Evolutionary conservation across 306 rosid species (phyloP), one percentile per base, ranked within the genome.

Genomic region (Inga leiocalycina): DNA sequence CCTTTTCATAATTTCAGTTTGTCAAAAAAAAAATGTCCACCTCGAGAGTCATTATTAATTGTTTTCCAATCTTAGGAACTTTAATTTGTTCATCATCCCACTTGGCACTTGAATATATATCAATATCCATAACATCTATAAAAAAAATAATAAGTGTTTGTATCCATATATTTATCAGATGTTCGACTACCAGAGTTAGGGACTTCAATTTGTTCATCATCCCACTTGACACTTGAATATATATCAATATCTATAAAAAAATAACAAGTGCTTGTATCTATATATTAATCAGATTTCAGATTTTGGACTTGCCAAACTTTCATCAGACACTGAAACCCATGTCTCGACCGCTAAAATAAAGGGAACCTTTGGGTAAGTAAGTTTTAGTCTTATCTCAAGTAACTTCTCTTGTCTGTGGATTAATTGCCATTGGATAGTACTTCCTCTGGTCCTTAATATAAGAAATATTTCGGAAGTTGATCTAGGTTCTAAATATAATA

Each of bases 341-440:
- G 89, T 92, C 76, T 88, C 22, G 1, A 52, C 91, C 64, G 90
- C 95, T 8, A 84, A 90, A 74, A 79, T 91, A 45, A 85, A 85
- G 93, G 96, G 96, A 85, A 87, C 91, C 71, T 84, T 91, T 82
- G 95, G 95, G 93, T 91, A 67, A 74, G 85, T 78, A 30, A 45
- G 49, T 45, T 13, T 54, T 15, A 14, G 6, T 49, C 19, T 49
- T 48, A 15, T 49, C 19, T 49, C 15, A 49, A 14, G 2, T 15
- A 49, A 15, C 56, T 49, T 49, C 19, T 49, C 19, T 14, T 49
- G 7, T 45, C 13, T 10, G 45, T 74, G 27, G 34, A 41, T 37
- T 37, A 39, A 39, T 46, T 22, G 77, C 65, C 65, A n/a, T 7
- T 57, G 32, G 65, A 20, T 56, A 8, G 52, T 48, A 48, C 8